These are phyloP conservation scores for Vaccinium darrowii DNA, from an alignment of 148 eudicot genomes.

Conservation along the genomic window DNA sequence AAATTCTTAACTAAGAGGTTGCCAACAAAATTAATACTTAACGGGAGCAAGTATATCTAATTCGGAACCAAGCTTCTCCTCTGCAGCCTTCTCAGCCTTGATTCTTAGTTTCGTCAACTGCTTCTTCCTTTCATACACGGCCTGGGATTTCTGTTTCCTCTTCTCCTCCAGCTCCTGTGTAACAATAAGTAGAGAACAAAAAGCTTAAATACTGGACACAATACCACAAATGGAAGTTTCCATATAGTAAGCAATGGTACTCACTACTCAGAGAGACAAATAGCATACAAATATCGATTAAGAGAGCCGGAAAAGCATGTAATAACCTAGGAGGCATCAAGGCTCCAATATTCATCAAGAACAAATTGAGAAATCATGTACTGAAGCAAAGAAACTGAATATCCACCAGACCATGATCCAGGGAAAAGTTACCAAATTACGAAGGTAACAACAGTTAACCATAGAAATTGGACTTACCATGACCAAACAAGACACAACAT, in stretches of 20 bases:
- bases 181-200: neutral
- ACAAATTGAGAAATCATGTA: neutral
- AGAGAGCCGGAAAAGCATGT: neutral
- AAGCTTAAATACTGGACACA: neutral
- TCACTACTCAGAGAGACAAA: neutral
- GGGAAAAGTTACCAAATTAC: neutral
- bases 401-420: neutral
- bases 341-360: neutral
- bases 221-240: neutral
- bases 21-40: slow-evolving; percentile 23
- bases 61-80: slow-evolving; percentile 58
- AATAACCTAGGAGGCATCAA: neutral
- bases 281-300: neutral
- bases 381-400: neutral
- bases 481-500: neutral
- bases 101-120: slow-evolving; percentile 29
- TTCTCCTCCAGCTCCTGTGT: slow-evolving; percentile 36
- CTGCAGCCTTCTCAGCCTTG: slow-evolving; percentile 37
- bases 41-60: slow-evolving; percentile 34
- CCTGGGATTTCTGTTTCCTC: slow-evolving; percentile 41
- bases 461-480: neutral
- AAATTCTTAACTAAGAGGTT: neutral
- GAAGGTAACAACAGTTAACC: neutral
- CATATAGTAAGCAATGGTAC: neutral
- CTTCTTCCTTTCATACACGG: slow-evolving; percentile 37